Evolutionary conservation across 495 filamentous ascomycete species (phyloP), one percentile per base, ranked within the genome.

Genomic region (Hypoxylon perforatum): DNA sequence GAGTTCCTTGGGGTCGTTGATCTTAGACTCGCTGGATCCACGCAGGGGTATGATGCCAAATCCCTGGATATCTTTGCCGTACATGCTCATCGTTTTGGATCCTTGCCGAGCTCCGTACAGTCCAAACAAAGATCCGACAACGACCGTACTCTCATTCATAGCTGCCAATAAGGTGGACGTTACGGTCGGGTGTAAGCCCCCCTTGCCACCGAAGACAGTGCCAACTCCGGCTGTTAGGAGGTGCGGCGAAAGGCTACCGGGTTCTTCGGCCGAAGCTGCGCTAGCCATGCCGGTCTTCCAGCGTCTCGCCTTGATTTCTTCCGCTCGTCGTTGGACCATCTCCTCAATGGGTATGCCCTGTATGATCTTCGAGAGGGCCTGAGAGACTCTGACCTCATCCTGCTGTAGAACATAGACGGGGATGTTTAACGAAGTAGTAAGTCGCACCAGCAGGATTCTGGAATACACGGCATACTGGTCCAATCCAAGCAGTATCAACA

Each of bases 61-160:
- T 75, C 97, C 93, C 48, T 90, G 84, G 12, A 97, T 89, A 61
- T 97, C 93, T 55, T 86, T 88, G 15, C 92, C 89, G 76, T 97
- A 95, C 42, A 88, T 83, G 62, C 94, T 92, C 85, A 97, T 91
- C 87, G 93, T 90, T 72, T 91, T 86, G 28, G 90, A 88, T 1
- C 90, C 91, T 87, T 95, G 93, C 12, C 90, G 84, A 11, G 88
- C 91, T 21, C 93, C 93, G 73, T 95, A 96, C 8, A 93, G 91
- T 28, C 94, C 94, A 70, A 99, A 97, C 11, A 98, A 76, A 48
- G 89, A 86, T 4, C 93, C 94, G 17, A 97, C 90, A 41, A 92
- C 77, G 14, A 93, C 86, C 5, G 86, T 84, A 66, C 88, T 96
- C 21, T 91, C 85, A 10, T 92, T 91, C 48, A 97, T 75, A 12